Base-by-base conservation (phyloP, 305 asterid species). In the Fraxinus greggii region DNA sequence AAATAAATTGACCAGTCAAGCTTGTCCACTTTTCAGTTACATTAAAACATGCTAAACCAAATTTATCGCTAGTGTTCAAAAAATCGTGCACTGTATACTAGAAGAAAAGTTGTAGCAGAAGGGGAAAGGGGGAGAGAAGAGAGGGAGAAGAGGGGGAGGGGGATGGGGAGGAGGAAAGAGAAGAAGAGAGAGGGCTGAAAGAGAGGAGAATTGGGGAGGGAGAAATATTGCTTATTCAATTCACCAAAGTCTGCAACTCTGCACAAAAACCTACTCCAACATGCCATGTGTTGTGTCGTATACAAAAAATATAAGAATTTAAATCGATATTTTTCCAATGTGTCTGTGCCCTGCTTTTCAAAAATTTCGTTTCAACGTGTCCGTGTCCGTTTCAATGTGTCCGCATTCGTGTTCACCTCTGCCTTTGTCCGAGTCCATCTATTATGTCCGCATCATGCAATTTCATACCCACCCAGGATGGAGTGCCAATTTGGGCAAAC, bases 61-160 rank as follows among this genome's bases (percentile, higher is more conserved):
- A 24, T 38, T 42, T 51, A 38, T 65, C 45, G n/a, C 5, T 9
- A 17, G 78, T 24, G 4, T 24, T 24, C 72, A 4, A 32, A 78
- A 23, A n/a, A 28, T 65, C 75, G 33, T 54, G 72, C 56, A 17
- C 69, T 59, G 69, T 21, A 76, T 21, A 82, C 65, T 5, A 54
- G 65, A 54, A 54, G 69, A 67, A 76, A 61, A 42, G 32, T 56
- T 79, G 29, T 17, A 73, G 81, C 15, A 86, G 81, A 59, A 21
- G 69, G 28, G 69, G 13, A n/a, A 59, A 2, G 12, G 69, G 69
- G 69, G 10, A 7, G 28, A 56, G 67, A 56, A 15, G 61, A 51
- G 61, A 13, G 0, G n/a, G 59, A 15, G 21, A 15, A 5, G 23
- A 17, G 2, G 23, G 1, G 23, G 61, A 51, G 23, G 23, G 1